Base-by-base conservation (phyloP, 2,329 filamentous ascomycete genomes). In the Endocalyx cinctus region DNA sequence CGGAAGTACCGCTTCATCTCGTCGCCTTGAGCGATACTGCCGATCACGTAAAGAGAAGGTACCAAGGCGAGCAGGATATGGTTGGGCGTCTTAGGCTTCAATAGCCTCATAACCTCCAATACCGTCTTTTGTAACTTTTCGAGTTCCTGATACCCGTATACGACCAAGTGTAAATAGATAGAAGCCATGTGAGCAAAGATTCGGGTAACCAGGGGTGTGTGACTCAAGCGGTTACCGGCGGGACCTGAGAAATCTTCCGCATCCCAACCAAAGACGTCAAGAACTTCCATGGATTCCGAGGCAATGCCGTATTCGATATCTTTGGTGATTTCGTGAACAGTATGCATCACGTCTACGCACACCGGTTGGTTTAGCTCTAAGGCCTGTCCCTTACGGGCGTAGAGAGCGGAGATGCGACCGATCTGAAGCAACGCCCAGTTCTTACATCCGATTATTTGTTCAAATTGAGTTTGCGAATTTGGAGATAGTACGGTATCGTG, bases 381-480 rank as follows among this genome's bases (percentile, higher is more conserved):
- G 14, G 14, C 26, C 17, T 25, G 4, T 13, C n/a, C 14, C 29
- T n/a, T 26, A 8, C 17, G 29, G 3, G 14, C 16, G 4, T 37
- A 30, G 13, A 33, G 18, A 16, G 19, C 25, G 15, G 34, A 29
- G 14, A 37, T 33, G 10, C 34, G 29, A 11, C 29, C 34, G 25
- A 33, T 37, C 17, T 33, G 34, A 25, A 14, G 12, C 29, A 37
- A 26, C 3, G 27, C 20, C 34, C 34, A 37, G 8, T 37, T 37
- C 23, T 27, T 16, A 18, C 34, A 37, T 4, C 34, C 34, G 29
- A 37, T 37, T 10, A 37, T 31, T n/a, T 17, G 15, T 22, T 33
- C 29, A 27, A 37, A 18, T 23, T 19, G 27, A 12, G 18, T 28
- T 8, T 27, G 30, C 19, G 34, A 37, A 20, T 17, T 25, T 5